These are phyloP conservation scores for Penicillium atrosanguineum DNA, from an alignment of 495 filamentous ascomycete species.

Conservation along the genomic window DNA sequence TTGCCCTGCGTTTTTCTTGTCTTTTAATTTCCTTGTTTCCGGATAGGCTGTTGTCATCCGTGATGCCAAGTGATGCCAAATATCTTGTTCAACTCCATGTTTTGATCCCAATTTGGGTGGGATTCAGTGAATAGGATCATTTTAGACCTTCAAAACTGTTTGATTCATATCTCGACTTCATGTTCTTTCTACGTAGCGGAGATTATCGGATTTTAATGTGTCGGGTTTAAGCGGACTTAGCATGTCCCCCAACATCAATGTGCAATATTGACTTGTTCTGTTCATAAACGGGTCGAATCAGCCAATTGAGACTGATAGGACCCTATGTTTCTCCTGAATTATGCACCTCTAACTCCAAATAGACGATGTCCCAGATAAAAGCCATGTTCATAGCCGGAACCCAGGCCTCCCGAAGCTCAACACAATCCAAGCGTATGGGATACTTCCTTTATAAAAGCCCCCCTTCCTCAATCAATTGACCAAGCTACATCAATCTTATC, in stretches of 20 bases:
- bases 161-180: background rate
- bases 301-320: too few species aligned
- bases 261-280: background rate
- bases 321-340: too few species aligned
- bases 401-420: background rate
- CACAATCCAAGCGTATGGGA: background rate
- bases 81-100: constrained; percentile 12
- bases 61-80: constrained; percentile 31
- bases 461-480: too few species aligned
- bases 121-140: constrained; percentile 16
- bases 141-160: constrained; percentile 9
- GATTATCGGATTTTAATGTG: background rate
- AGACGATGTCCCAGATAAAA: too few species aligned
- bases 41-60: constrained; percentile 18
- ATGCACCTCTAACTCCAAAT: too few species aligned
- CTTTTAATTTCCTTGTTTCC: constrained; percentile 18
- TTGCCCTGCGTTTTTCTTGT: constrained; percentile 12
- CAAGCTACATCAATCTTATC: background rate
- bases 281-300: background rate
- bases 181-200: background rate
- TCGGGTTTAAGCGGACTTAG: background rate
- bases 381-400: too few species aligned
- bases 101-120: constrained; percentile 10
- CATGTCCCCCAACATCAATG: background rate
- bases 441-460: too few species aligned